Evolutionary conservation across 306 rosid genomes (phyloP).

Genomic region (Parietaria judaica): DNA sequence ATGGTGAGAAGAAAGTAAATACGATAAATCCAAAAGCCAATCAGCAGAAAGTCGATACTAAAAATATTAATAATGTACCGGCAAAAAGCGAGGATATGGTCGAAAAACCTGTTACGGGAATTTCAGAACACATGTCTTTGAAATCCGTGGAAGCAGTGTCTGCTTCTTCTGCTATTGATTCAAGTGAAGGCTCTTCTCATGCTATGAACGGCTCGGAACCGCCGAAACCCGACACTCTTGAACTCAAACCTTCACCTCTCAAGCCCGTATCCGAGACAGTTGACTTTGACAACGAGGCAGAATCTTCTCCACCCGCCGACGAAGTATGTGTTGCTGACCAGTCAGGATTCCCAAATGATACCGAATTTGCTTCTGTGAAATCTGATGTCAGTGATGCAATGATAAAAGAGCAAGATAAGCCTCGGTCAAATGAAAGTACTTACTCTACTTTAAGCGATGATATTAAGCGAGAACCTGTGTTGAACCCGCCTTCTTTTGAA

Average conservation of each 20-base stretch:
- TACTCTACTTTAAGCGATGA: conserved; percentile 25
- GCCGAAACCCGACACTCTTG: conserved; percentile 14
- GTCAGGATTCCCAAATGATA: conserved; percentile 21
- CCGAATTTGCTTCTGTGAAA: conserved; percentile 34
- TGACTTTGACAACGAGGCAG: conserved; percentile 23
- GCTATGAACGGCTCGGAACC: conserved; percentile 33
- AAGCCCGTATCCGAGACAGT: conserved; percentile 27
- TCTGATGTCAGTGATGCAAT: conserved; percentile 15
- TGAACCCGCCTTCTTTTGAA: conserved; percentile 46
- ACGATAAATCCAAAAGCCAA: conserved; percentile 41
- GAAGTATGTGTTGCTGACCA: conserved; percentile 33
- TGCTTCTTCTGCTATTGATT: conserved; percentile 30
- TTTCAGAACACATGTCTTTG: conserved; percentile 30
- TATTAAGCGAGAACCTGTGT: conserved; percentile 37
- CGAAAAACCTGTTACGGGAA: conserved; percentile 27
- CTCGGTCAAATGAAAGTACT: conserved; percentile 34
- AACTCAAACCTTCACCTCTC: conserved; percentile 30
- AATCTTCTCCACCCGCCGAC: conserved; percentile 26
- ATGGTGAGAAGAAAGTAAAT: conserved; percentile 59
- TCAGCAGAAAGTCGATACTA: conserved; percentile 31
- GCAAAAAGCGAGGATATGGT: conserved; percentile 33
- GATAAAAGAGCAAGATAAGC: conserved; percentile 23
- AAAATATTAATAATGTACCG: conserved; percentile 14
- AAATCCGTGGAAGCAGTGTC: conserved; percentile 28
- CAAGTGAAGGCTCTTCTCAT: conserved; percentile 34